Evolutionary conservation across 2,329 filamentous ascomycete genomes (phyloP), one percentile per base, ranked within the genome.

Genomic region (Dactylonectria estremocensis): DNA sequence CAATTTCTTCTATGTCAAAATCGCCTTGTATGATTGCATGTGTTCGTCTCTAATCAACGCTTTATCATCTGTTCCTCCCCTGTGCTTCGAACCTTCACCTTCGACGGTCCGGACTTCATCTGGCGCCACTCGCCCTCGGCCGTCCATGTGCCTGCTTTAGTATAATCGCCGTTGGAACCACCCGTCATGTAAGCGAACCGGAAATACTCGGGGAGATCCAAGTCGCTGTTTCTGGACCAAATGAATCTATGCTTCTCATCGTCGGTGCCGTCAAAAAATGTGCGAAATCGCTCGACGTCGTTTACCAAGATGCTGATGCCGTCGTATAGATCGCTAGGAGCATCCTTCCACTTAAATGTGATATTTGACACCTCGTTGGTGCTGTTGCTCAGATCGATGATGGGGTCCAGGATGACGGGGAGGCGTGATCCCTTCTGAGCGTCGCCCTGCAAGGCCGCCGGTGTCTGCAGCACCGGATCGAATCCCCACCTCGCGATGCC

Each of bases 401-500:
- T 76, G 1, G 86, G 89, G 31, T 77, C 73, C 24, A 84, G 74
- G 28, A 90, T 82, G 0, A 71, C 82, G 48, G 86, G 94, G 1
- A 96, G 84, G 0, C 88, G 81, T 0, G 90, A 90, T 11, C 89
- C 89, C 43, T 88, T 80, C 66, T 90, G 88, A 0, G 88, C 89
- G 70, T 92, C 91, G n/a, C 89, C 90, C 61, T 90, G 90, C 24
- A 99, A 82, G 1, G 91, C 90, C 1, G 81, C 87, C 0, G 93
- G 89, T 0, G 96, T 98, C 81, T 99, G 92, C 16, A 99, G 87
- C 53, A 99, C 90, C 1, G 92, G 88, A 69, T 94, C 95, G 79
- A 97, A 99, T 0, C 95, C 95, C 96, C 96, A 98, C 49, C 95
- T 89, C 4, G 95, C 95, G 67, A 97, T 90, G 59, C 96, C 74